Base-by-base conservation (phyloP, 441 rosid genomes). In the Adansonia rubrostipa region DNA sequence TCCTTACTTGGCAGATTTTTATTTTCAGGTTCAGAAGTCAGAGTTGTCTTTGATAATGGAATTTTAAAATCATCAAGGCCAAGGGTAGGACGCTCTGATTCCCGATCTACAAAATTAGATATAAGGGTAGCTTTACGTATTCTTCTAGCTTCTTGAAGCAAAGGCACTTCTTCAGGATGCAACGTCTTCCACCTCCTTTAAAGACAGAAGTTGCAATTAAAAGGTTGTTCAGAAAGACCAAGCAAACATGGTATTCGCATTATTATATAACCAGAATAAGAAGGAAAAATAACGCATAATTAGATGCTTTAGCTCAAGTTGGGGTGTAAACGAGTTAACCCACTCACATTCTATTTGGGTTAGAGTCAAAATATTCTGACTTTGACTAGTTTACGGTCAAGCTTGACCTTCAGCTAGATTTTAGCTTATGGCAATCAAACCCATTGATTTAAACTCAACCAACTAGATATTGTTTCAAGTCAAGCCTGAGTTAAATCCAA, bases 101-200 rank as follows among this genome's bases (percentile, higher is more conserved):
- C 96, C 60, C 96, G 84, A 80, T 93, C 99, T 33, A 95, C 99
- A 83, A 93, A 95, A 84, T 93, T 95, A 68, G 92, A 71, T 60
- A 89, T 87, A 72, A 87, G 78, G 66, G 89, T 87, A 44, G 84
- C 80, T 78, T 80, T 91, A 58, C 85, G 87, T 24, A 83, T 75
- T 80, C 76, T 91, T 70, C 86, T 87, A 74, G 92, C 92, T 48
- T 82, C 91, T 81, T 83, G 86, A 65, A 91, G 76, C 82, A 92
- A 81, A 62, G 86, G 91, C 78, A 88, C 93, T 78, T 87, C 89
- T 64, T 93, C 75, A 19, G 96, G 98, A 85, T 82, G 83, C 81
- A 93, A 74, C 1, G 5, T 76, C 88, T 83, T 90, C 97, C 98
- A 95, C 77, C 99, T 88, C 94, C 96, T 93, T 84, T 54, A 78